Evolutionary conservation across 2,329 filamentous ascomycete species (phyloP).

Genomic region (Colletotrichum simmondsii): DNA sequence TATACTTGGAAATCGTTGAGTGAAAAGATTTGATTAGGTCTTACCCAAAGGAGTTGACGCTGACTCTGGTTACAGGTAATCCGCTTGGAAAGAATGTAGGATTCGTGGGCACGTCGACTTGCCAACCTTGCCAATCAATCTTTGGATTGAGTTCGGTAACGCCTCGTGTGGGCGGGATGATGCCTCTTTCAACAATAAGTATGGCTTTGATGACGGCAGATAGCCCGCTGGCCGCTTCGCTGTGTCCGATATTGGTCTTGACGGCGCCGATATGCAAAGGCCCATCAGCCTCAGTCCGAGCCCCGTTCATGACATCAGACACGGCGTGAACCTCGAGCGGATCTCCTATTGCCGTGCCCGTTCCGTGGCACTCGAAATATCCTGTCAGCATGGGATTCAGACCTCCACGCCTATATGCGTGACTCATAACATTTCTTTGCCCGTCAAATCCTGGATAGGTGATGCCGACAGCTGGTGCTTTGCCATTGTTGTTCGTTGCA

Average conservation of each 20-base stretch:
- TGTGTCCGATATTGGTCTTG: constrained; percentile 40
- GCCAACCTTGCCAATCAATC: background rate
- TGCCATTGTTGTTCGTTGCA: constrained; percentile 37
- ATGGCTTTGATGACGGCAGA: constrained; percentile 42
- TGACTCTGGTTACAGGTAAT: constrained; percentile 4
- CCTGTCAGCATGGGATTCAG: constrained; percentile 35
- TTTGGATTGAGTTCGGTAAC: constrained; percentile 41
- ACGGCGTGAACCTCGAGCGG: constrained; percentile 51
- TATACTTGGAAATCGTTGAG: background rate
- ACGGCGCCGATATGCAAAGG: constrained; percentile 21
- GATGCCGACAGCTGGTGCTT: constrained; percentile 37
- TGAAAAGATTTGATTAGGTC: constrained; percentile 1
- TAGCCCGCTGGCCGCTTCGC: constrained; percentile 42
- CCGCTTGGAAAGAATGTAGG: background rate
- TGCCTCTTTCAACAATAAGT: constrained; percentile 39
- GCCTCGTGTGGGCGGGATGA: constrained; percentile 41
- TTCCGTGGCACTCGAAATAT: constrained; percentile 57
- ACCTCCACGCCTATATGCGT: constrained; percentile 31
- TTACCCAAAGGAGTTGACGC: constrained; percentile 35
- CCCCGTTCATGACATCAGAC: constrained; percentile 39
- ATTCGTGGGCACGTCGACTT: constrained; percentile 1
- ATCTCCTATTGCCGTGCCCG: constrained; percentile 56
- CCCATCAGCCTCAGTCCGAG: background rate
- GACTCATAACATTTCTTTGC: constrained; percentile 35
- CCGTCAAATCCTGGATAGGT: constrained; percentile 37